Evolutionary conservation across 441 rosid species (phyloP).

Genomic region (Metrosideros polymorpha): DNA sequence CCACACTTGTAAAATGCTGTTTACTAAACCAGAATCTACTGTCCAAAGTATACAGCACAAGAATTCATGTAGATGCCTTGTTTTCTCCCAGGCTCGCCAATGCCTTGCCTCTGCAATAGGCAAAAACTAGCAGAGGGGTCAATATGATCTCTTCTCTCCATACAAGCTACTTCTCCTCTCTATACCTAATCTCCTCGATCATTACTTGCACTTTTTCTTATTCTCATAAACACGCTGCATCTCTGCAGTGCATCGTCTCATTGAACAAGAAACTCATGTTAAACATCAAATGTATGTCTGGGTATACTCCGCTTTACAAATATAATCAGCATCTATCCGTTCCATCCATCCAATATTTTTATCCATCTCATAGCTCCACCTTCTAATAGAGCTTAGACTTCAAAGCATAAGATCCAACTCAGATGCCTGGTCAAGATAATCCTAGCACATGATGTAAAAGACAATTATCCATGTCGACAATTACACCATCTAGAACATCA

Average conservation of each 20-base stretch:
- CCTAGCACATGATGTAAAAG: not conserved
- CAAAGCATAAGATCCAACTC: not conserved
- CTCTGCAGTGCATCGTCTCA: not conserved
- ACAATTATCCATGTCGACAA: not conserved
- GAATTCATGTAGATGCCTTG: not conserved
- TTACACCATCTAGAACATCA: not conserved
- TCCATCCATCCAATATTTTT: not conserved
- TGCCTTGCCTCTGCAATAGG: not conserved
- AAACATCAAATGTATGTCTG: not conserved
- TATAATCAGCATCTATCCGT: not conserved
- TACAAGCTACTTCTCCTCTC: not conserved
- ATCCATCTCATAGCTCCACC: not conserved
- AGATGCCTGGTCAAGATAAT: not conserved
- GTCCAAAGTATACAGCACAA: not conserved
- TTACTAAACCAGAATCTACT: not conserved
- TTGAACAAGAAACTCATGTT: not conserved
- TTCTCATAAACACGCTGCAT: not conserved
- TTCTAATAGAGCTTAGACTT: not conserved
- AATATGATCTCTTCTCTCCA: not conserved
- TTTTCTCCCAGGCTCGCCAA: not conserved
- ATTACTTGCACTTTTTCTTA: not conserved
- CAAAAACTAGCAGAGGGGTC: not conserved
- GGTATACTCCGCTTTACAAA: not conserved
- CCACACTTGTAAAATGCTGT: not conserved
- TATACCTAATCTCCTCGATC: not conserved